Conservation (phyloP, 805 yeast genomes). For the Candida endomychidarum region DNA sequence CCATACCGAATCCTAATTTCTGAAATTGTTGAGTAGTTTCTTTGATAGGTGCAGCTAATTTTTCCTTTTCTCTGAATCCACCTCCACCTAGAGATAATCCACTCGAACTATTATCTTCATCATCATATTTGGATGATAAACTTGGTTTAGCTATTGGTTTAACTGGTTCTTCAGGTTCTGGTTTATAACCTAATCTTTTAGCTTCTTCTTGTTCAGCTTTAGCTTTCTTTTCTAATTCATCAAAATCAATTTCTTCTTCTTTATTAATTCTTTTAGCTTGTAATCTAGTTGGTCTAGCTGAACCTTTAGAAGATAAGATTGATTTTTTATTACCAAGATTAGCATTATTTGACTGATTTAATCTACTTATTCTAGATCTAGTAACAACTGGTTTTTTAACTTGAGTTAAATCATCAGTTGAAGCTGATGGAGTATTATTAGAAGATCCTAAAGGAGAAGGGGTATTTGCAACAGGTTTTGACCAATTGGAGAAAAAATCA, state of each 20-base stretch:
- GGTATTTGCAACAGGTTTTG: constrained; percentile 64
- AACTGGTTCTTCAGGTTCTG: constrained; percentile 18
- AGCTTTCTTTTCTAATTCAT: constrained; percentile 72
- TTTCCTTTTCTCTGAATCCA: constrained; percentile 15
- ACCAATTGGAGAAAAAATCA: constrained; percentile 92
- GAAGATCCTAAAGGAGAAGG: constrained; percentile 51
- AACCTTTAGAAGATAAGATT: constrained; percentile 49
- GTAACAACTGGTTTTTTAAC: constrained; percentile 22
- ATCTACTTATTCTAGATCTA: constrained; percentile 21
- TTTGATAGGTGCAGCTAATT: constrained; percentile 33
- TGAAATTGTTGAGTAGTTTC: constrained; percentile 70
- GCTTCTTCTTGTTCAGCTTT: constrained; percentile 76
- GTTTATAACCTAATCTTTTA: constrained; percentile 52
- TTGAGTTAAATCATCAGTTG: constrained; percentile 31
- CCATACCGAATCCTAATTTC: constrained; percentile 89
- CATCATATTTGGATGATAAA: not conserved
- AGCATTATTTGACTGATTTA: constrained; percentile 18
- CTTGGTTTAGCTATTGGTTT: constrained; percentile 5
- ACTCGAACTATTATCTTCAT: constrained; percentile 2
- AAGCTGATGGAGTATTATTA: constrained; percentile 43
- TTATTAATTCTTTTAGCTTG: constrained; percentile 52
- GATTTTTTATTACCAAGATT: constrained; percentile 26
- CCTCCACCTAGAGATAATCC: constrained; percentile 4
- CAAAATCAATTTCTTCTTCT: constrained; percentile 55
- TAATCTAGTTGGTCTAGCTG: constrained; percentile 55